Conservation (phyloP, 2,329 filamentous ascomycete species). For the Pseudogymnoascus sp. region DNA sequence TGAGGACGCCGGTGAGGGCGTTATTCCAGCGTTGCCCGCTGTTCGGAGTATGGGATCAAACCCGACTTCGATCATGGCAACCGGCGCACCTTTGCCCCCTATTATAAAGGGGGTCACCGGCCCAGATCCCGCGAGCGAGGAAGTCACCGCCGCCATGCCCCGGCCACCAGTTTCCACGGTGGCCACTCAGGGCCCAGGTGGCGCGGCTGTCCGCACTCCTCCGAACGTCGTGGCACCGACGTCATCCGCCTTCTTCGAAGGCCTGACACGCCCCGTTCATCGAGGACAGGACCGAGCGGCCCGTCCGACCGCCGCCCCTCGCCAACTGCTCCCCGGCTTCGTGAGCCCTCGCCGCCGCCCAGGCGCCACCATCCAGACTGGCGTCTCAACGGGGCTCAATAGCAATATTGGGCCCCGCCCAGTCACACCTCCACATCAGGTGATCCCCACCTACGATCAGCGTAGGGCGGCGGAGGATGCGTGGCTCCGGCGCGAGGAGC, state of each 20-base stretch:
- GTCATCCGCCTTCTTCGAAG: not conserved
- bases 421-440: not conserved
- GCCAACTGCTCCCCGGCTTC: not conserved
- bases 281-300: not conserved
- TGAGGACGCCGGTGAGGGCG: not conserved
- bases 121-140: not conserved
- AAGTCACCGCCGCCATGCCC: not conserved
- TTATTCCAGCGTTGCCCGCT: not conserved
- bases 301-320: not conserved
- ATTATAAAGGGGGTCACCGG: not conserved
- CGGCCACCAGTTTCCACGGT: not conserved
- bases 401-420: not conserved
- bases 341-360: slow-evolving; percentile 1
- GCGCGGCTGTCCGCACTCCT: not conserved
- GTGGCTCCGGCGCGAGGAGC: slow-evolving; percentile 6
- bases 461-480: not conserved
- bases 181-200: not conserved
- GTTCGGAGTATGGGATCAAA: not conserved
- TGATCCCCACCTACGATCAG: not conserved
- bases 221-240: not conserved
- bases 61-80: not conserved
- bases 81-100: slow-evolving; percentile 6
- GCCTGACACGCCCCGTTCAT: not conserved
- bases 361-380: not conserved
- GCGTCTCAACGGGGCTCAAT: not conserved